Percentiles rank a stretch among this genome's conserved stretches.
These are phyloP conservation scores for Arachis monticola DNA, from an alignment of 331 rosid species.

Conservation along the genomic window DNA sequence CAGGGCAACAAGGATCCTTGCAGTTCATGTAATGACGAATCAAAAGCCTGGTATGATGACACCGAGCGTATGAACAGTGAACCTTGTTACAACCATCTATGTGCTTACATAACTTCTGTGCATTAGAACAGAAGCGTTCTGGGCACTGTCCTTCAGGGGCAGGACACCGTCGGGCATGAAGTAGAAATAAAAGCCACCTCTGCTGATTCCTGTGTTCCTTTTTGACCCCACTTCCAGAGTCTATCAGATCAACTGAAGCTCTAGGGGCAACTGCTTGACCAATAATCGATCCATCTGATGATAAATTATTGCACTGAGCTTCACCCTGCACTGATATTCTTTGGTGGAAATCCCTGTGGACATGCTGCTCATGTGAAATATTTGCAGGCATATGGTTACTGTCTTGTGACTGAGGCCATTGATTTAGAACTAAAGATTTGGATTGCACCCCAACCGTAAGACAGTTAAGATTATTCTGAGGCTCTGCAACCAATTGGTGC, in stretches of 20 bases:
- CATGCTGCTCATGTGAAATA: slow-evolving; percentile 45
- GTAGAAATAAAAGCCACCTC: slow-evolving; percentile 88
- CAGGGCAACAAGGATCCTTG: slow-evolving; percentile 72
- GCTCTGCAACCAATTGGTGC: slow-evolving; percentile 54
- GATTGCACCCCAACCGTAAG: slow-evolving; percentile 68
- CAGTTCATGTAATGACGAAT: slow-evolving; percentile 71
- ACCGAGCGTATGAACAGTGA: slow-evolving; percentile 62
- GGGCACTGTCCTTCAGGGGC: slow-evolving; percentile 86
- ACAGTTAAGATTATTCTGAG: slow-evolving; percentile 72
- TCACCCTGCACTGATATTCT: slow-evolving; percentile 58
- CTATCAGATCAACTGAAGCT: slow-evolving; percentile 53
- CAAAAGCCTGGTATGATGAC: slow-evolving; percentile 72
- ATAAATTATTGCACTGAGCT: slow-evolving; percentile 82
- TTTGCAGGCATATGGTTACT: slow-evolving; percentile 32
- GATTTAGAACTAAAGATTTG: slow-evolving; percentile 45
- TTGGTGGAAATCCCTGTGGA: slow-evolving; percentile 48
- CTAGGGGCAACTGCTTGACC: slow-evolving; percentile 62
- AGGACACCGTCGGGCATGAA: slow-evolving; percentile 80
- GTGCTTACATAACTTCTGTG: slow-evolving; percentile 77
- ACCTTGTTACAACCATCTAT: slow-evolving; percentile 55
- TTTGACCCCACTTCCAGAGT: slow-evolving; percentile 35
- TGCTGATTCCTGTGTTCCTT: slow-evolving; percentile 69
- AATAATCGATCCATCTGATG: slow-evolving; percentile 69
- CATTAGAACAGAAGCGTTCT: slow-evolving; percentile 60
- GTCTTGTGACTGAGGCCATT: slow-evolving; percentile 51